Conservation (phyloP, 176 grass and related monocot genomes). For the Areca catechu region DNA sequence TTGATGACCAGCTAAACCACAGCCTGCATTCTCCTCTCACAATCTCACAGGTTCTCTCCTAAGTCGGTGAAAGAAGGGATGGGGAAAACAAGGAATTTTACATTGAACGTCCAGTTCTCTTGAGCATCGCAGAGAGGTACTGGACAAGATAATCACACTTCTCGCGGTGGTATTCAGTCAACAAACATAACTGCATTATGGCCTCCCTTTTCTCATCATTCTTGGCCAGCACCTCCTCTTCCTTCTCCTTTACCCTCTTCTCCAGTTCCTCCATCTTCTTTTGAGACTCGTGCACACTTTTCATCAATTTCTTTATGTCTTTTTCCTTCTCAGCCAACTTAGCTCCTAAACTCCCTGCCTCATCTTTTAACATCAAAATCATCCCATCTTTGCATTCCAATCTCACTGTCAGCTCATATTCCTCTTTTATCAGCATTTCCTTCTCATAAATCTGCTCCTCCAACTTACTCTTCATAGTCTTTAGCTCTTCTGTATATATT, state of each 20-base stretch:
- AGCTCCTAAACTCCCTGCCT: neutral
- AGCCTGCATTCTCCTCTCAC: too few relatives aligned
- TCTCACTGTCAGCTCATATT: conserved; percentile 21
- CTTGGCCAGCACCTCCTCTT: conserved; percentile 44
- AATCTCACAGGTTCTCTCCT: neutral
- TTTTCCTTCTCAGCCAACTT: conserved; percentile 7
- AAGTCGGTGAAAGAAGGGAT: neutral
- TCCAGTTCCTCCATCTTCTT: conserved; percentile 40
- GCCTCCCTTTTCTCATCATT: conserved; percentile 81
- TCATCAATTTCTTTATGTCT: conserved; percentile 13
- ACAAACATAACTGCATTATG: conserved; percentile 69
- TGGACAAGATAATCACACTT: conserved; percentile 42
- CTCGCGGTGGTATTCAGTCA: conserved; percentile 72
- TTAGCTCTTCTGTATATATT: conserved; percentile 38
- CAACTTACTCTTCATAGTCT: conserved; percentile 31
- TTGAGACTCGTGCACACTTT: conserved; percentile 5
- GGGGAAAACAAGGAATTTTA: neutral
- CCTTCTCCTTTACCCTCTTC: conserved; percentile 42
- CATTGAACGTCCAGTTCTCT: neutral
- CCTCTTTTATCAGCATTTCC: conserved; percentile 28
- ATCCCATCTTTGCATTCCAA: conserved; percentile 31
- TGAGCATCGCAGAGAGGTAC: conserved; percentile 15
- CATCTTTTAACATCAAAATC: conserved; percentile 2
- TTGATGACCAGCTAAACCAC: too few relatives aligned
- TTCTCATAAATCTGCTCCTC: conserved; percentile 39